Evolutionary conservation across 192 early-diverging fungal genomes (phyloP).

Genomic region (Chytriomyces hyalinus): DNA sequence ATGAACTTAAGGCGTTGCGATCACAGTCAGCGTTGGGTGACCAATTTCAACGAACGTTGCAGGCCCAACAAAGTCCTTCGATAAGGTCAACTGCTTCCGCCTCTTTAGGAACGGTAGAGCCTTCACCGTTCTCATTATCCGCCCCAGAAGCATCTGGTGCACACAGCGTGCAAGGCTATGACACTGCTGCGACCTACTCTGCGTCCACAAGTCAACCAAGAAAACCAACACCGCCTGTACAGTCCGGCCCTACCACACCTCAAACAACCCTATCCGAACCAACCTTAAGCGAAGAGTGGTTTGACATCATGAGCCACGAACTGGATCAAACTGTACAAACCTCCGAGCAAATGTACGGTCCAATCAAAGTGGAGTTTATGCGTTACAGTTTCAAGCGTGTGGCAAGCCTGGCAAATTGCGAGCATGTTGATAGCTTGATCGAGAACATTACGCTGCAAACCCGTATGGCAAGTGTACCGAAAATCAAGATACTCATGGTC

Average conservation of each 20-base stretch:
- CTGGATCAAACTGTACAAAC: neutral
- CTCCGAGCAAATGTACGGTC: neutral
- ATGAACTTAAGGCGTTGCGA: too few relatives aligned
- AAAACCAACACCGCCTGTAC: neutral
- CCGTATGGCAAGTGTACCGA: neutral
- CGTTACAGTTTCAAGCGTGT: neutral
- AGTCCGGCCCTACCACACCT: neutral
- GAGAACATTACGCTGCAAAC: neutral
- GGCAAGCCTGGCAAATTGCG: neutral
- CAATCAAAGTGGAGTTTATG: neutral
- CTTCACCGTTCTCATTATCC: too few relatives aligned
- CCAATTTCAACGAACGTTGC: too few relatives aligned
- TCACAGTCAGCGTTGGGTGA: too few relatives aligned
- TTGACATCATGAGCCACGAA: neutral
- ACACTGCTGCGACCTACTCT: neutral
- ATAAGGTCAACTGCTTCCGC: too few relatives aligned
- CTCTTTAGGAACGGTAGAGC: too few relatives aligned
- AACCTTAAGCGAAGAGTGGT: neutral
- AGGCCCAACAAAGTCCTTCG: too few relatives aligned
- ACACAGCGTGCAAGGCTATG: neutral
- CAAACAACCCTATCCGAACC: neutral
- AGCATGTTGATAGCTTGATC: neutral
- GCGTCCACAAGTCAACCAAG: neutral
- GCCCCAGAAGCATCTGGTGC: neutral
- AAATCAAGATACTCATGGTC: neutral